These are phyloP conservation scores for Aspergillus ibericus DNA, from an alignment of 2,329 filamentous ascomycete genomes.

Conservation along the genomic window DNA sequence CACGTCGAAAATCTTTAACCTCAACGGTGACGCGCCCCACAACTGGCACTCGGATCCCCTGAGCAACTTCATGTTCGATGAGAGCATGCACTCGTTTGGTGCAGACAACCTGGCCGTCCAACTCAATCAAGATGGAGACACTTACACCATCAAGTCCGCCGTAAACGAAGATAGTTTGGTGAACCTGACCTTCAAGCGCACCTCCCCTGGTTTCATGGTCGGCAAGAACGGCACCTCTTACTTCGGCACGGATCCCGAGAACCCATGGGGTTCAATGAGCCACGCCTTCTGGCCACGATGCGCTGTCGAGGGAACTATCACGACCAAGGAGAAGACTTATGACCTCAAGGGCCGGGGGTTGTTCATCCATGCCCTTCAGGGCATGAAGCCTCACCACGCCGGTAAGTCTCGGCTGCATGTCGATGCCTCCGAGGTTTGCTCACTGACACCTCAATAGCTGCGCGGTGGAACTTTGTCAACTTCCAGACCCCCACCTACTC, in stretches of 20 bases:
- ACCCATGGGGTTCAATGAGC: constrained; percentile 90
- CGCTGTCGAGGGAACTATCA: constrained; percentile 76
- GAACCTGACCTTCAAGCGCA: constrained; percentile 77
- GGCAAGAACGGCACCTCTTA: constrained; percentile 81
- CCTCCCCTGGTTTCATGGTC: constrained; percentile 76
- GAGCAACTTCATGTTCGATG: constrained; percentile 76
- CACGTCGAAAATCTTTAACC: constrained; percentile 88
- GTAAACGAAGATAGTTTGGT: constrained; percentile 78
- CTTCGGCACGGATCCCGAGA: constrained; percentile 79
- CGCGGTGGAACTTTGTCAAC: constrained; percentile 88
- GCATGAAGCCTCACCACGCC: constrained; percentile 98
- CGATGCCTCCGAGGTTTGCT: neutral
- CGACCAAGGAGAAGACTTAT: constrained; percentile 76
- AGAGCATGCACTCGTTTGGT: constrained; percentile 79
- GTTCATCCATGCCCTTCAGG: constrained; percentile 84
- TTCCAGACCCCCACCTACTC: constrained; percentile 88
- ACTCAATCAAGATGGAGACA: constrained; percentile 77
- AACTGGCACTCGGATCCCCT: constrained; percentile 84
- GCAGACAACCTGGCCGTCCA: constrained; percentile 83
- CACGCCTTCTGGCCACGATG: constrained; percentile 95
- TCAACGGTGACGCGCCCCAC: constrained; percentile 68
- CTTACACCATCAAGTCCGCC: constrained; percentile 87
- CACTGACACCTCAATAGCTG: constrained; percentile 50
- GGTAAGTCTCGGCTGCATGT: constrained; percentile 49
- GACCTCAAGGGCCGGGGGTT: constrained; percentile 79